These are phyloP conservation scores for Durotheca rogersii DNA, from an alignment of 495 filamentous ascomycete genomes.

Conservation along the genomic window DNA sequence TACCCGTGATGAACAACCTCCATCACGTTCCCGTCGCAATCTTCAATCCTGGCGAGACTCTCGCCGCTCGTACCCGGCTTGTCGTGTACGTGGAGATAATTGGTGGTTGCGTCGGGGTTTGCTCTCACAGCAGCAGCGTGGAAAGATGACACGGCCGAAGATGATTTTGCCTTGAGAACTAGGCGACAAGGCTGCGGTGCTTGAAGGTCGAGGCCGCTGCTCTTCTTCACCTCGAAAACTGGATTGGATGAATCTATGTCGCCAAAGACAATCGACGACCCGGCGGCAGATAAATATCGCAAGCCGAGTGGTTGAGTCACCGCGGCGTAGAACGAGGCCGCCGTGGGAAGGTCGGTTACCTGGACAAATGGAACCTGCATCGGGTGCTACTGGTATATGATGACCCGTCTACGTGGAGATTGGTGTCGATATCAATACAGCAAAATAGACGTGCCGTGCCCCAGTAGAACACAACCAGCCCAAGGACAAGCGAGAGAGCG, in stretches of 20 bases:
- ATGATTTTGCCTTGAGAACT: conserved; percentile 43
- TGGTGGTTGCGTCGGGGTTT: conserved; percentile 30
- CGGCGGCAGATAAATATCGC: conserved; percentile 55
- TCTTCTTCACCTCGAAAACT: conserved; percentile 45
- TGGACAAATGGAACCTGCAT: conserved; percentile 45
- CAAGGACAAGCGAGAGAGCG: too few species aligned
- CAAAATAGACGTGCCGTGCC: conserved; percentile 1
- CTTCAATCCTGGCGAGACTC: conserved; percentile 40
- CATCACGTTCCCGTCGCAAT: conserved; percentile 56
- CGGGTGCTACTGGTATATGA: conserved; percentile 16
- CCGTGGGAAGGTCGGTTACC: conserved; percentile 74
- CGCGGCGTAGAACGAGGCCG: conserved; percentile 78
- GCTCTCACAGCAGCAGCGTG: conserved; percentile 44
- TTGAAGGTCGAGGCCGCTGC: conserved; percentile 26
- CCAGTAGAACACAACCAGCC: neutral
- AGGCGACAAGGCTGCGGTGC: conserved; percentile 40
- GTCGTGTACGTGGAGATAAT: conserved; percentile 17
- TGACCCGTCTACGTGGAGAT: conserved; percentile 3
- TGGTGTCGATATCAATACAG: conserved; percentile 1
- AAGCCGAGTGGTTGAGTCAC: conserved; percentile 75
- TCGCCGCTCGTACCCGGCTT: conserved; percentile 30
- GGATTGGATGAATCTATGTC: conserved; percentile 37
- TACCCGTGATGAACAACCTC: conserved; percentile 46
- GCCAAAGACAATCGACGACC: conserved; percentile 37
- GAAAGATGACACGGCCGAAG: conserved; percentile 45